Conservation (phyloP, 345 rosid genomes). For the Arabidopsis arenosa region DNA sequence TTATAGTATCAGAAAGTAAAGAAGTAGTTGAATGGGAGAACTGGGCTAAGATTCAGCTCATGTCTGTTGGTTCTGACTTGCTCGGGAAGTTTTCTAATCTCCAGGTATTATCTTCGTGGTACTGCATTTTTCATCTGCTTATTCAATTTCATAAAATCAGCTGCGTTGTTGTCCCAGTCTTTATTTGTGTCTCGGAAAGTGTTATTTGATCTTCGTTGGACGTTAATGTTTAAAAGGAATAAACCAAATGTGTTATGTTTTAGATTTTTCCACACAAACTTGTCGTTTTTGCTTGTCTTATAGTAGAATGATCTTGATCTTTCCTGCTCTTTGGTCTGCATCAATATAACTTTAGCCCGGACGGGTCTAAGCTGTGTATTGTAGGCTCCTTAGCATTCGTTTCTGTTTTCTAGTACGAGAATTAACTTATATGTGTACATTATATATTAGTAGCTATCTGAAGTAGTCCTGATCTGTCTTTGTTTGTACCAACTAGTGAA, state of each 20-base stretch:
- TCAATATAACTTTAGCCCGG: neutral
- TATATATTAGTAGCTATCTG: neutral
- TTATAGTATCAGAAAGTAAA: conserved; percentile 47
- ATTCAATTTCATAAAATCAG: neutral
- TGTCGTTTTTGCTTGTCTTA: neutral
- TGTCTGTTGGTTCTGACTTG: conserved; percentile 81
- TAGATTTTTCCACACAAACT: neutral
- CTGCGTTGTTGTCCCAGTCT: neutral
- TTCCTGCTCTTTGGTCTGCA: neutral
- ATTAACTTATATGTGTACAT: neutral
- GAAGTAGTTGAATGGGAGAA: conserved; percentile 64
- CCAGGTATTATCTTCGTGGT: conserved; percentile 55
- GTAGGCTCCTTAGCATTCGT: neutral
- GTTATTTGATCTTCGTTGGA: neutral
- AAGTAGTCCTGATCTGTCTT: conserved; percentile 18
- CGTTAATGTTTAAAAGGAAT: neutral
- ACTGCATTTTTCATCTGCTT: neutral
- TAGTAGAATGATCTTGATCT: neutral
- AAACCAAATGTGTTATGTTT: neutral
- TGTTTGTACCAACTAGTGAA: neutral
- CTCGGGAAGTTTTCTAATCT: conserved; percentile 82
- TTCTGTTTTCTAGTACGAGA: neutral
- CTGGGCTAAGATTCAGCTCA: conserved; percentile 88
- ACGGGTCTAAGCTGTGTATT: neutral
- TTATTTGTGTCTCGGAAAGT: neutral